Conservation (phyloP, 2,329 filamentous ascomycete species). For the Cladophialophora bantiana region DNA sequence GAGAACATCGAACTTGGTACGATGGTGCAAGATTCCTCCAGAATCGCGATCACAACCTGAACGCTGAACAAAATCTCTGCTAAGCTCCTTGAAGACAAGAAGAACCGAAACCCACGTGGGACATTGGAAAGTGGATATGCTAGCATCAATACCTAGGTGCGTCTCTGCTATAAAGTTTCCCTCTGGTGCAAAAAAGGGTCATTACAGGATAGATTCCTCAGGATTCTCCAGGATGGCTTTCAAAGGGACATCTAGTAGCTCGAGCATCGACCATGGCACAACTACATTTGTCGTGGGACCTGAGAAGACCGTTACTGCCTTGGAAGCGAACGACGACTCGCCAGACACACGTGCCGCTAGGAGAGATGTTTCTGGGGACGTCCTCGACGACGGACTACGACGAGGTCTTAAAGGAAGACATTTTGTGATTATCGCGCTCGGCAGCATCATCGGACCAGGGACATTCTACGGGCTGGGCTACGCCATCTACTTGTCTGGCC, state of each 20-base stretch:
- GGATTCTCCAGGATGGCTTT: neutral
- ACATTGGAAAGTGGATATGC: neutral
- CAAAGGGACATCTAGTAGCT: neutral
- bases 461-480: slow-evolving; percentile 59
- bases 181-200: neutral
- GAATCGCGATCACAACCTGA: neutral
- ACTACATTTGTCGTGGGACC: neutral
- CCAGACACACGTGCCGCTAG: neutral
- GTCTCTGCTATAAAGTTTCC: neutral
- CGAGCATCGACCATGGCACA: slow-evolving; percentile 3
- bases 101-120: neutral
- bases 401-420: slow-evolving; percentile 42
- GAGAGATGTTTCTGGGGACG: slow-evolving; percentile 10
- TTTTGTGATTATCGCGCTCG: slow-evolving; percentile 38
- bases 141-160: neutral
- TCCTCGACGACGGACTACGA: slow-evolving; percentile 13
- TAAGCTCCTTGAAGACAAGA: neutral
- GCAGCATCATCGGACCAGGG: slow-evolving; percentile 49
- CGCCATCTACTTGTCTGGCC: slow-evolving; percentile 52
- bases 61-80: neutral
- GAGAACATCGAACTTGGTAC: neutral
- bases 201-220: neutral
- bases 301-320: slow-evolving; percentile 2
- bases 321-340: slow-evolving; percentile 2
- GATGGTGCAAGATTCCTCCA: neutral